Conservation (phyloP, 2,329 filamentous ascomycete species). For the Fusarium sp. region DNA sequence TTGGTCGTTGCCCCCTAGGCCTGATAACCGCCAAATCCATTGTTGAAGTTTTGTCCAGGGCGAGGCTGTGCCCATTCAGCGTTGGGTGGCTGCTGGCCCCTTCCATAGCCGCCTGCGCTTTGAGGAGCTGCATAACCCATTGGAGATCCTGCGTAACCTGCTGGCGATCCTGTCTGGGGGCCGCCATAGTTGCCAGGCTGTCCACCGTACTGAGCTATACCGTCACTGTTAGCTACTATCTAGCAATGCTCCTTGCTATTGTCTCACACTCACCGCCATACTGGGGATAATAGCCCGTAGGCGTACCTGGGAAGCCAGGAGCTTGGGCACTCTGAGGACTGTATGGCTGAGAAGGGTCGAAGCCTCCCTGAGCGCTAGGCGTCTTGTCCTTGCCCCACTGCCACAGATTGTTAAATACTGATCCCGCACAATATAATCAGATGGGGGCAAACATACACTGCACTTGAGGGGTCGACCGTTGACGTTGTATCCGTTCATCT, state of each 20-base stretch:
- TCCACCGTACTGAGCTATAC: slow-evolving; percentile 64
- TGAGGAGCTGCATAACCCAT: slow-evolving; percentile 77
- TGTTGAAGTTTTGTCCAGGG: slow-evolving; percentile 65
- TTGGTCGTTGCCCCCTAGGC: slow-evolving; percentile 54
- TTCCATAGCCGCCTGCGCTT: slow-evolving; percentile 85
- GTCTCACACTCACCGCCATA: slow-evolving; percentile 76
- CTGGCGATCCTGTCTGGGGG: slow-evolving; percentile 68
- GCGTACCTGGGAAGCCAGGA: slow-evolving; percentile 78
- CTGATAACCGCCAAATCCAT: slow-evolving; percentile 71
- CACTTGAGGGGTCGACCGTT: slow-evolving; percentile 97
- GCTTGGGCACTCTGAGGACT: slow-evolving; percentile 79
- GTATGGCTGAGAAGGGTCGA: slow-evolving; percentile 78
- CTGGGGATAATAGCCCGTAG: slow-evolving; percentile 86
- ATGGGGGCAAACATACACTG: slow-evolving; percentile 75
- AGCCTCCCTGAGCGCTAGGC: slow-evolving; percentile 73
- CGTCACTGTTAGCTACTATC: slow-evolving; percentile 41
- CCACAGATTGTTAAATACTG: slow-evolving; percentile 37
- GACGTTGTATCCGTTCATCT: slow-evolving; percentile 97
- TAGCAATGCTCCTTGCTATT: neutral
- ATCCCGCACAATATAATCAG: neutral
- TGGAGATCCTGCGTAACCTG: slow-evolving; percentile 70
- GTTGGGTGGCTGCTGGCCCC: slow-evolving; percentile 71
- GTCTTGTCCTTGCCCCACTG: slow-evolving; percentile 99
- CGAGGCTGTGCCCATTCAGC: slow-evolving; percentile 63
- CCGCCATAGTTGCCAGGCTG: slow-evolving; percentile 74